phyloP scores from a whole-genome alignment of 78 protist species.

The Guillardia theta region DNA sequence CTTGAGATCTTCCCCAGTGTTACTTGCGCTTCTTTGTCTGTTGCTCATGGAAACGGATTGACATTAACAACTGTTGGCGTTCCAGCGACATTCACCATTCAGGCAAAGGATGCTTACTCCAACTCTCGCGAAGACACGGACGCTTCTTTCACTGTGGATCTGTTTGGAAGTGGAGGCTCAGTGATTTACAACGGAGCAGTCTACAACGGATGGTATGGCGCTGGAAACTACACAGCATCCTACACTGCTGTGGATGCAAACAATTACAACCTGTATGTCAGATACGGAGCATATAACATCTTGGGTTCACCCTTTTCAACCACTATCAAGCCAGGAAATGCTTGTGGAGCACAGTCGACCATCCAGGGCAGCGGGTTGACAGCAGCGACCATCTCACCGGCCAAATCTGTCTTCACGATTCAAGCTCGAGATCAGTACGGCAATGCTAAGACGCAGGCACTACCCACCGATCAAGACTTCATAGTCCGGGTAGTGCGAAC shows the following conservation, averaged over 20 bases:
- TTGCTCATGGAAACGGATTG: neutral
- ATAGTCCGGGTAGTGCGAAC: slow-evolving; percentile 28
- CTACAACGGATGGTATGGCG: neutral
- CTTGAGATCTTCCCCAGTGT: neutral
- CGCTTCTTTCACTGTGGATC: neutral
- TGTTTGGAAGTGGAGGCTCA: slow-evolving; percentile 26
- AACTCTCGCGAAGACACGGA: slow-evolving; percentile 19
- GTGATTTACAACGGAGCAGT: neutral
- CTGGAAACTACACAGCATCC: neutral
- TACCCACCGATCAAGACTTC: neutral
- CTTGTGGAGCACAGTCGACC: slow-evolving; percentile 10
- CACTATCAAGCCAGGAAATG: neutral
- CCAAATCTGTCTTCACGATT: slow-evolving; percentile 32
- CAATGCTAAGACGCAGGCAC: slow-evolving; percentile 13
- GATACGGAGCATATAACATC: neutral
- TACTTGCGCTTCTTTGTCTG: neutral
- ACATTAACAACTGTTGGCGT: slow-evolving; percentile 21
- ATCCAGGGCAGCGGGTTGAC: slow-evolving; percentile 4
- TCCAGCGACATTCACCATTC: slow-evolving; percentile 7
- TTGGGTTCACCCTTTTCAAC: slow-evolving; percentile 22
- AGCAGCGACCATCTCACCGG: neutral
- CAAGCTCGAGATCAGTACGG: slow-evolving; percentile 41
- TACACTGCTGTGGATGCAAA: slow-evolving; percentile 17
- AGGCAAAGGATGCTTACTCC: slow-evolving; percentile 14
- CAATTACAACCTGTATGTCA: slow-evolving; percentile 19